phyloP scores from a whole-genome alignment of 805 yeast genomes.

The Alloascoidea hylecoeti region DNA sequence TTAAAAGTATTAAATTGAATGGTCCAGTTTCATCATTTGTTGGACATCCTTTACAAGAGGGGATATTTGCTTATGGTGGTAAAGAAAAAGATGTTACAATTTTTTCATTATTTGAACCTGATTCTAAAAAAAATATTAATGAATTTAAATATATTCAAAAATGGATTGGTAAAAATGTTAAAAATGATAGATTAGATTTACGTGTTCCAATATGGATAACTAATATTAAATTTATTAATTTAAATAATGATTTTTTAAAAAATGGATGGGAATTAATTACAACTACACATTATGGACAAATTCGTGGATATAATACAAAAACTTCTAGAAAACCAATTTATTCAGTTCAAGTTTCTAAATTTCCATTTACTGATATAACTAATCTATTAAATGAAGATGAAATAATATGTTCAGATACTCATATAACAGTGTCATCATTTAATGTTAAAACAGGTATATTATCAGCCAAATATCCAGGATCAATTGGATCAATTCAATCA shows the following conservation, averaged over 20 bases:
- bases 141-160: slow-evolving; percentile 15
- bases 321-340: slow-evolving; percentile 55
- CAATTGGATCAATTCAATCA: slow-evolving; percentile 55
- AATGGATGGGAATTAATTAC: slow-evolving; percentile 41
- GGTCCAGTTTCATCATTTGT: slow-evolving; percentile 36
- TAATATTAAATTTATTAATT: slow-evolving; percentile 31
- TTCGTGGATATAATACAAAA: slow-evolving; percentile 58
- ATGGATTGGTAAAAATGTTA: slow-evolving; percentile 75
- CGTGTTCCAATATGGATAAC: slow-evolving; percentile 76
- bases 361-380: slow-evolving; percentile 30
- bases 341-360: slow-evolving; percentile 39
- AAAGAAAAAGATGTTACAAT: slow-evolving; percentile 61
- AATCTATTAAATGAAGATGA: slow-evolving; percentile 23
- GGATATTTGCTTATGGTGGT: slow-evolving; percentile 73
- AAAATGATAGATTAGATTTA: slow-evolving; percentile 62
- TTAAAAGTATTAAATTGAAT: neutral
- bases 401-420: slow-evolving; percentile 62
- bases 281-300: slow-evolving; percentile 62
- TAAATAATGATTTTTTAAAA: slow-evolving; percentile 17
- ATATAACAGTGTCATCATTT: slow-evolving; percentile 45
- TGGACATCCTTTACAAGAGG: slow-evolving; percentile 30
- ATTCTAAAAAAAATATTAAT: slow-evolving; percentile 17
- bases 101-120: slow-evolving; percentile 14
- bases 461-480: slow-evolving; percentile 63
- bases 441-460: slow-evolving; percentile 35